phyloP scores from a whole-genome alignment of 108 stramenopile genomes.

The Thalassiosira profunda region DNA sequence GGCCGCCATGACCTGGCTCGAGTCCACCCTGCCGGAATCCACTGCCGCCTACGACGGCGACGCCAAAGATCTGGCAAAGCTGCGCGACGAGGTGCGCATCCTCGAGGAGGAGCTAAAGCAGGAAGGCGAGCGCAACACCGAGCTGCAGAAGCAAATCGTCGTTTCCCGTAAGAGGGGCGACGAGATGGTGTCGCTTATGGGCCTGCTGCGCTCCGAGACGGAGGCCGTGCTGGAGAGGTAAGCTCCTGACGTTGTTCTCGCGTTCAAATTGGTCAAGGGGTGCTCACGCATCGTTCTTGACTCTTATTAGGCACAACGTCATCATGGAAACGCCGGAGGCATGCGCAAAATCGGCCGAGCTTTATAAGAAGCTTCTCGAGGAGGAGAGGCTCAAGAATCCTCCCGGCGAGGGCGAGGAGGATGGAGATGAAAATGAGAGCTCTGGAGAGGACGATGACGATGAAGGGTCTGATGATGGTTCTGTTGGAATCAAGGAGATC shows the following conservation, averaged over 20 bases:
- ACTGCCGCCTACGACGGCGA: slow-evolving; percentile 36
- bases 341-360: slow-evolving; percentile 52
- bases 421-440: slow-evolving; percentile 13
- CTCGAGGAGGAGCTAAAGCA: slow-evolving; percentile 62
- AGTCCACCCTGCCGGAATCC: slow-evolving; percentile 54
- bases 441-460: slow-evolving; percentile 20
- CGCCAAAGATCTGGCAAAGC: slow-evolving; percentile 29
- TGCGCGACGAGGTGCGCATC: slow-evolving; percentile 56
- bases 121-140: slow-evolving; percentile 59
- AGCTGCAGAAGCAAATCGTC: slow-evolving; percentile 65
- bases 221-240: slow-evolving; percentile 80
- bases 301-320: slow-evolving; percentile 66
- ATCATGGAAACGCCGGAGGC: slow-evolving; percentile 75
- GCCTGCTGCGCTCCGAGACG: slow-evolving; percentile 84
- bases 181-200: slow-evolving; percentile 84
- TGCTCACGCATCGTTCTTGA: neutral
- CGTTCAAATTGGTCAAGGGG: neutral
- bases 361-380: slow-evolving; percentile 47
- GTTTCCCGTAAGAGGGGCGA: slow-evolving; percentile 56
- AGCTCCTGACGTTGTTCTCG: neutral
- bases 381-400: slow-evolving; percentile 45
- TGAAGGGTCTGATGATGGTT: slow-evolving; percentile 4
- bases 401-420: slow-evolving; percentile 2
- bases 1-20: slow-evolving; percentile 68
- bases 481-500: slow-evolving; percentile 39